Percentiles rank a stretch among this genome's conserved stretches.
phyloP scores from a whole-genome alignment of 164 flowering plant species.

The Platanus orientalis region DNA sequence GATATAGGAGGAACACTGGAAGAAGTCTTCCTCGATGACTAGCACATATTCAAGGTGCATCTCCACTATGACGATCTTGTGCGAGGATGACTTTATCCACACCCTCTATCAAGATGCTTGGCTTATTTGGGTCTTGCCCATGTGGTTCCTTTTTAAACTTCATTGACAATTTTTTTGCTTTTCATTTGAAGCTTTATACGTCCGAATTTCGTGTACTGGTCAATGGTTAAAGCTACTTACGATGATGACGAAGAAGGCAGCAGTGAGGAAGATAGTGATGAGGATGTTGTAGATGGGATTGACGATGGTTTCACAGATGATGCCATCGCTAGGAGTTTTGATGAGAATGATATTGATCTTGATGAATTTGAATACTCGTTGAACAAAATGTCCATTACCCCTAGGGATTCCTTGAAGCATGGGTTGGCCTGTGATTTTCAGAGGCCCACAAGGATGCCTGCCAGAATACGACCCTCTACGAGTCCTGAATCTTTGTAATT shows the following conservation, averaged over 20 bases:
- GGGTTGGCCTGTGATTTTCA: conserved; percentile 17
- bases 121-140: too few species aligned
- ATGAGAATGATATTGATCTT: conserved; percentile 35
- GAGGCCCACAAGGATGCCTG: conserved; percentile 53
- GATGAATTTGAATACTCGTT: conserved; percentile 47
- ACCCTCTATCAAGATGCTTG: too few species aligned
- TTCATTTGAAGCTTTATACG: conserved; percentile 52
- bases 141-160: too few species aligned
- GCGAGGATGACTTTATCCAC: too few species aligned
- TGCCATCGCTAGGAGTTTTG: conserved; percentile 25
- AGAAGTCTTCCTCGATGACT: too few species aligned
- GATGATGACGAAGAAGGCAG: conserved; percentile 42
- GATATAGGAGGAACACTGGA: too few species aligned
- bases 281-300: too few species aligned
- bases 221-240: conserved; percentile 49
- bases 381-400: conserved; percentile 84
- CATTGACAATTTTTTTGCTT: too few species aligned
- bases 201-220: conserved; percentile 72
- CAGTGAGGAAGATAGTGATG: conserved; percentile 44
- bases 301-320: conserved; percentile 19
- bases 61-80: too few species aligned
- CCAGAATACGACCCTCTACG: conserved; percentile 73
- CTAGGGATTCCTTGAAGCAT: conserved; percentile 30
- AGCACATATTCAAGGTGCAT: too few species aligned
- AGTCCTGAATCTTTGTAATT: conserved; percentile 56